Base-by-base conservation (phyloP, 2,329 filamentous ascomycete species). In the Cercospora sojina region DNA sequence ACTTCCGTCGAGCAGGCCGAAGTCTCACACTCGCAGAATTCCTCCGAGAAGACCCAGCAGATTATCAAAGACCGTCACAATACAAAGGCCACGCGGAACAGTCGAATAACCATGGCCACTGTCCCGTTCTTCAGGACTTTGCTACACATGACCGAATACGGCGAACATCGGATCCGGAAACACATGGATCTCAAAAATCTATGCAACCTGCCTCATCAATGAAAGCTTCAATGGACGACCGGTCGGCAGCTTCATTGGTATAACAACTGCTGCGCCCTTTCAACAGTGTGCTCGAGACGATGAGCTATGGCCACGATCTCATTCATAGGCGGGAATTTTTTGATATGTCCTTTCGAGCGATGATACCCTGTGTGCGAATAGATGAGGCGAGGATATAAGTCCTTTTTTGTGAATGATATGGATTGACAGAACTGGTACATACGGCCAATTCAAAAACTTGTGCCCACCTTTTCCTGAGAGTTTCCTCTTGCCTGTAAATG, bases 191-290 rank as follows among this genome's bases (percentile, higher is more conserved):
- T 2, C 35, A 47, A 25, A 62, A 62, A 49, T 51, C 41, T 9
- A 62, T 43, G 59, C 59, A 43, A 2, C 32, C 59, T 51, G 23
- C 59, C n/a, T 25, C 59, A 35, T 51, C 47, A 18, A 18, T 43
- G 35, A 38, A 43, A 31, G 38, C 41, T 16, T 62, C 59, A 7
- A 32, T 49, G 59, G 38, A 62, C 16, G 27, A 49, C 53, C 27
- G 47, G 31, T 64, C 61, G 16, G 31, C 61, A 12, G 61, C 31
- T 25, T 64, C 62, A 20, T 57, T 64, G 23, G 59, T 62, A 43
- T 62, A 18, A 59, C 9, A 47, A 5, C n/a, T 32, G 29, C n/a
- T 13, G 53, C 6, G 12, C 23, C 18, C 53, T 32, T 49, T 51
- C 18, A 27, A 51, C 9, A 35, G 35, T 9, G 16, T n/a, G 7